Percentiles rank a stretch among this genome's conserved stretches.
Conservation (phyloP, 768 basidiomycete species). For the Macrolepiota albuminosa region DNA sequence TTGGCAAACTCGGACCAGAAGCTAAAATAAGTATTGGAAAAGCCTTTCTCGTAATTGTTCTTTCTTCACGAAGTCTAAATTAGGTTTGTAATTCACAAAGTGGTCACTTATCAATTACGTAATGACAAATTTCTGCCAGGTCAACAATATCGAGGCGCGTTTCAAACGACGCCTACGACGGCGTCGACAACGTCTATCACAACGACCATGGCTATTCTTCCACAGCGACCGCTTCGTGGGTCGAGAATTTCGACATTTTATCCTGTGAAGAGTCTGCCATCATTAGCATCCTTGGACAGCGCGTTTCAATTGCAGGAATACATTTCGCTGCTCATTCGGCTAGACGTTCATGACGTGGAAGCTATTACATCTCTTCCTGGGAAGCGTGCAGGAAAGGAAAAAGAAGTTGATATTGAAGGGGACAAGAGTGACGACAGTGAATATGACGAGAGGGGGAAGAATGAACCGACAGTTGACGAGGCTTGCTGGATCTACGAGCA, state of each 20-base stretch:
- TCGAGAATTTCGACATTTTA: conserved; percentile 79
- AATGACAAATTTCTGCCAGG: conserved; percentile 10
- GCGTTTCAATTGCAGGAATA: conserved; percentile 96
- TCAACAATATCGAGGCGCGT: conserved; percentile 4
- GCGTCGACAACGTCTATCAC: background rate
- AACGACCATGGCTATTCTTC: conserved; percentile 29
- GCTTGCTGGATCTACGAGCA: conserved; percentile 80
- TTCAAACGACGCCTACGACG: background rate
- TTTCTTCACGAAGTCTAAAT: background rate
- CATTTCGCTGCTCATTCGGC: conserved; percentile 80
- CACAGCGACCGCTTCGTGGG: conserved; percentile 70
- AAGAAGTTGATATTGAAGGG: conserved; percentile 23
- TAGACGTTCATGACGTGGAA: conserved; percentile 86
- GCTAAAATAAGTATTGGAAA: background rate
- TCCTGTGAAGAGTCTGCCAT: conserved; percentile 65
- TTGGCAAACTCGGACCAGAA: background rate
- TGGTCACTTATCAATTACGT: conserved; percentile 1
- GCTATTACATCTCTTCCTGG: conserved; percentile 75
- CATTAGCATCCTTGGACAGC: conserved; percentile 74
- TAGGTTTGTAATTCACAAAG: background rate
- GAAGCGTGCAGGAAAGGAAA: conserved; percentile 30
- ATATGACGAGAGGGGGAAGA: conserved; percentile 31
- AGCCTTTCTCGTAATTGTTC: background rate
- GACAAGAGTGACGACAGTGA: conserved; percentile 21
- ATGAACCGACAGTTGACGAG: conserved; percentile 65